Evolutionary conservation across 139 green algal genomes (phyloP), one percentile per base, ranked within the genome.

Genomic region (Auxenochlorella protothecoides): DNA sequence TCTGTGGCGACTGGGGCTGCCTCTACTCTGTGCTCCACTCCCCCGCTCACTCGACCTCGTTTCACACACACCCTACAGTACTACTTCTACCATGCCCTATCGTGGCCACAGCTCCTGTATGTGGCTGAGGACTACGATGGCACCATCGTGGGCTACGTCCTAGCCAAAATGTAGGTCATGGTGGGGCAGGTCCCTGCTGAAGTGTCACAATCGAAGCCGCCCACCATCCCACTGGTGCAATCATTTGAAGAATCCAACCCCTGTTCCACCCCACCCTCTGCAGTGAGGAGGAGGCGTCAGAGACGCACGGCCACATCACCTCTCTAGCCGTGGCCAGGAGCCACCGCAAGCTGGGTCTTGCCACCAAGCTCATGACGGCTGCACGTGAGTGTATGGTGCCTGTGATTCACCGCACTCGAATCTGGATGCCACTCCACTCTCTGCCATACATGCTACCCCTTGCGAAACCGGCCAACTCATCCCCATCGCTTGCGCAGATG

Each of bases 31-130:
- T 12, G 13, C 62, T 56, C 9, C 14, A 13, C 53, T 57, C 62
- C 59, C 12, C 6, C 64, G 44, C 66, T 44, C 53, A n/a, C 44
- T 69, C 16, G 59, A 9, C 53, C 66, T 15, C 70, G 53, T 65
- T n/a, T 11, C 5, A 16, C 7, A n/a, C 14, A 5, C 13, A 9
- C 55, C 3, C 54, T 87, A 82, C 89, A 98, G 93, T 99, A 99
- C 83, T 99, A 99, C 81, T 87, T 98, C 70, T 99, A 99, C 76
- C 95, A 99, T 79, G 92, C 96, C 54, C 85, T 98, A 7, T 96
- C 92, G 4, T 99, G 95, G 95, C 95, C 95, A 13, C 93, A 98
- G 77, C 88, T 99, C 15, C 82, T 99, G 12, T 91, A 97, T 61
- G 93, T 98, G 60, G 95, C 95, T 3, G 94, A 98, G 78, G 93